Conservation (phyloP, 768 basidiomycete species). For the Mycena rebaudengoi region DNA sequence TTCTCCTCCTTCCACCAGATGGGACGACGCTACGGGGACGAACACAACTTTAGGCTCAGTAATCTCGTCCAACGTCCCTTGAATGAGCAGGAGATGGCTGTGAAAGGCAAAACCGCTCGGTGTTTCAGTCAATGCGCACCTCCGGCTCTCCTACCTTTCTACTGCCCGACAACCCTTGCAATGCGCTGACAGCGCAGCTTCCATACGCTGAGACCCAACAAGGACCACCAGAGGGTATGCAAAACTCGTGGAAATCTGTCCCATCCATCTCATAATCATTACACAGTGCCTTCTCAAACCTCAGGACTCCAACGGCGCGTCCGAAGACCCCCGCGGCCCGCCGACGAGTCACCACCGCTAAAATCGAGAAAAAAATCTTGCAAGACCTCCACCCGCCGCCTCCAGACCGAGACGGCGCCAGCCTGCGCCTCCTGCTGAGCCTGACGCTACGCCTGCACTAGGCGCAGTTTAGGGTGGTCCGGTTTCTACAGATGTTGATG, state of each 20-base stretch:
- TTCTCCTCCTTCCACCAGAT: background rate
- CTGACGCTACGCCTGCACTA: background rate
- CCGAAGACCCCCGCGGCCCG: background rate
- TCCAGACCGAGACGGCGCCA: background rate
- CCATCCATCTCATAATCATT: background rate
- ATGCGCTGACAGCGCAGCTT: background rate
- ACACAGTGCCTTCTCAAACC: background rate
- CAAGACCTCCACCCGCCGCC: background rate
- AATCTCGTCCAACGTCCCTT: background rate
- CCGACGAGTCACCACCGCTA: background rate
- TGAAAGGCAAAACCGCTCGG: background rate
- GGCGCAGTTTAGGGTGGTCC: background rate
- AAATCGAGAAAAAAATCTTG: too few species aligned
- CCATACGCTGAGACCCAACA: background rate
- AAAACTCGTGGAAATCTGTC: background rate
- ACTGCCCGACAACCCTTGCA: background rate
- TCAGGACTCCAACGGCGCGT: background rate
- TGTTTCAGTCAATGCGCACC: background rate
- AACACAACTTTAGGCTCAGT: background rate
- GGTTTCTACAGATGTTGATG: background rate
- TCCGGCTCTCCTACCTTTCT: background rate
- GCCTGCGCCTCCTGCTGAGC: background rate
- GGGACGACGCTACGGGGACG: background rate
- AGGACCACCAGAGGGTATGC: background rate
- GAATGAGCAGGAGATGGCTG: background rate